phyloP scores from a whole-genome alignment of 352 stramenopile species.

The Aphanomyces invadans region DNA sequence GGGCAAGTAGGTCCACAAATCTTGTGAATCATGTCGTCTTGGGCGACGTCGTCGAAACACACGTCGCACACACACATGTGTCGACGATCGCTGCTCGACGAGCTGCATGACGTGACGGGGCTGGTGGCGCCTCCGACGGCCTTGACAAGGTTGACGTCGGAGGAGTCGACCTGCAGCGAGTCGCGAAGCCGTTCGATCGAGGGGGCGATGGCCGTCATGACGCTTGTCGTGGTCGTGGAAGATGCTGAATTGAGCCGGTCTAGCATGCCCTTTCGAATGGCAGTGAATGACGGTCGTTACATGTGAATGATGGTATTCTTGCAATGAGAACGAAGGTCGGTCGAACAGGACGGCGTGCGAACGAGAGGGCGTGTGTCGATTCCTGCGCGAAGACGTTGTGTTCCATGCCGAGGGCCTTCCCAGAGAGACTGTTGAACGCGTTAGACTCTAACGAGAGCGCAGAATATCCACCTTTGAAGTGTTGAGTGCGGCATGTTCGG shows the following conservation, averaged over 20 bases:
- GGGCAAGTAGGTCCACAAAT: not conserved
- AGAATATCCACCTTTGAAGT: too few species aligned
- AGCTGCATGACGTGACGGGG: not conserved
- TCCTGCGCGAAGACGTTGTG: too few species aligned
- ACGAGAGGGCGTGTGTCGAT: too few species aligned
- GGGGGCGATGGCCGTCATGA: not conserved
- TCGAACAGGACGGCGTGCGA: too few species aligned
- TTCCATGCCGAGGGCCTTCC: too few species aligned
- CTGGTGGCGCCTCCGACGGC: not conserved
- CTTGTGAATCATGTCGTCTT: not conserved
- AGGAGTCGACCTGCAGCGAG: not conserved
- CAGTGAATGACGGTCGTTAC: not conserved
- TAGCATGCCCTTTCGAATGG: not conserved
- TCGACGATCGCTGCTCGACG: not conserved
- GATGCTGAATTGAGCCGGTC: not conserved
- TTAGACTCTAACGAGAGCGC: too few species aligned
- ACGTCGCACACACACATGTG: not conserved
- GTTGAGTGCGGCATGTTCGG: too few species aligned
- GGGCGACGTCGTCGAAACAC: not conserved
- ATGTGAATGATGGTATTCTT: not conserved
- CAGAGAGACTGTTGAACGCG: too few species aligned
- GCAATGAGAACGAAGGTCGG: too few species aligned
- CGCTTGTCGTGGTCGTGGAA: not conserved
- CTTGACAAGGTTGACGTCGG: not conserved
- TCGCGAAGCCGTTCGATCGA: not conserved